Conservation (phyloP, 1,284 basidiomycete genomes). For the Neotropicomus parvogracilis region DNA sequence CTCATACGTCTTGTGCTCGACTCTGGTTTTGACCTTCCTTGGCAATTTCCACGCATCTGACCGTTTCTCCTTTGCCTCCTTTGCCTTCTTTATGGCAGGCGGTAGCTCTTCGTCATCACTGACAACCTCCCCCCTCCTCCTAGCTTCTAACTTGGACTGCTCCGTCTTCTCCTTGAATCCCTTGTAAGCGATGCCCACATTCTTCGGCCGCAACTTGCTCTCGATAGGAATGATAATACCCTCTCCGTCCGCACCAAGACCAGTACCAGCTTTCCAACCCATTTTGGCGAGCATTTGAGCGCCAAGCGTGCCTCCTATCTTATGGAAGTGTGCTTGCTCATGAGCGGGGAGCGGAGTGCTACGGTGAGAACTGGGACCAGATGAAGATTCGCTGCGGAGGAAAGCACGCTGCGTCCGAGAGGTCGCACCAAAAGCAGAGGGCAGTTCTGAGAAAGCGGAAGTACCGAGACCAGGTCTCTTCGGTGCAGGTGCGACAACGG, state of each 20-base stretch:
- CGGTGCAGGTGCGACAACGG: slow-evolving; percentile 30
- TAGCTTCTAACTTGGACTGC: slow-evolving; percentile 82
- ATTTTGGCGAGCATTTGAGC: slow-evolving; percentile 89
- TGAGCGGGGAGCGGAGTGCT: slow-evolving; percentile 53
- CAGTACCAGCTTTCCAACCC: slow-evolving; percentile 87
- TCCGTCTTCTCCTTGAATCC: slow-evolving; percentile 87
- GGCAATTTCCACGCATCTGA: slow-evolving; percentile 79
- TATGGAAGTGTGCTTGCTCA: slow-evolving; percentile 78
- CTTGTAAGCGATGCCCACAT: slow-evolving; percentile 82
- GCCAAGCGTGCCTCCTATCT: slow-evolving; percentile 74
- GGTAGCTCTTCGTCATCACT: slow-evolving; percentile 70
- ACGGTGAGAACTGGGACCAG: slow-evolving; percentile 40
- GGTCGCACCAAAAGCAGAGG: slow-evolving; percentile 43
- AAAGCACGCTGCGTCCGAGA: slow-evolving; percentile 50
- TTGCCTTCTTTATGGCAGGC: slow-evolving; percentile 46
- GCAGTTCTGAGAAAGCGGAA: slow-evolving; percentile 29
- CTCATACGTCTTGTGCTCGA: slow-evolving; percentile 94
- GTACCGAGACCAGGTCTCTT: slow-evolving; percentile 23
- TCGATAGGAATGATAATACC: slow-evolving; percentile 90
- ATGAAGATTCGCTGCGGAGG: slow-evolving; percentile 46
- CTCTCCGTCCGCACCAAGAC: slow-evolving; percentile 74
- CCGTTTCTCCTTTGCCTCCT: slow-evolving; percentile 53
- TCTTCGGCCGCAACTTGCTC: slow-evolving; percentile 75
- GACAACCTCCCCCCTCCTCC: slow-evolving; percentile 66
- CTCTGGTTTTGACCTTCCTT: slow-evolving; percentile 77